These are phyloP conservation scores for Salvia splendens DNA, from an alignment of 257 asterid genomes.

Conservation along the genomic window DNA sequence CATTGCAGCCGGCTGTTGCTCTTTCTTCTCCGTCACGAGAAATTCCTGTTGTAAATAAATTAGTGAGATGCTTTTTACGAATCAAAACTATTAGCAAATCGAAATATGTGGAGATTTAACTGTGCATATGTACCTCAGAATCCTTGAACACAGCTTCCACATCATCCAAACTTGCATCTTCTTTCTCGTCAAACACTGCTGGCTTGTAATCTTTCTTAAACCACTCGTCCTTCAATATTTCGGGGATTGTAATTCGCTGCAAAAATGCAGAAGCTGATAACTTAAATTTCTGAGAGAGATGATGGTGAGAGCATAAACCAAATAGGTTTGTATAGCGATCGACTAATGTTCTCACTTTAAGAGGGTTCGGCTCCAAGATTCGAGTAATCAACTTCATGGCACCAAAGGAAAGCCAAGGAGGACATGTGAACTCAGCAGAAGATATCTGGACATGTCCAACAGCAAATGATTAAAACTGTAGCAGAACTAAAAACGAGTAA, in stretches of 20 bases:
- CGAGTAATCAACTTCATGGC: constrained; percentile 78
- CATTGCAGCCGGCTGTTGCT: constrained; percentile 87
- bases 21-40: constrained; percentile 82
- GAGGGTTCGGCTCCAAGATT: constrained; percentile 85
- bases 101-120: neutral
- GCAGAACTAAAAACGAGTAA: neutral
- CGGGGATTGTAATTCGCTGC: constrained; percentile 80
- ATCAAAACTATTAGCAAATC: neutral
- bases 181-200: constrained; percentile 73
- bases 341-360: constrained; percentile 54
- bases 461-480: constrained; percentile 28
- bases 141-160: constrained; percentile 94
- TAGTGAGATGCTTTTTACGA: neutral
- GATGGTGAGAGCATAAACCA: neutral
- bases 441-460: constrained; percentile 56
- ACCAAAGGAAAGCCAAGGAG: constrained; percentile 89
- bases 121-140: constrained; percentile 54
- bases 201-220: constrained; percentile 82
- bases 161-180: constrained; percentile 78
- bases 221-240: constrained; percentile 86
- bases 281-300: neutral
- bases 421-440: constrained; percentile 80
- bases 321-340: too few species aligned
- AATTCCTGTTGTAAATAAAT: constrained; percentile 52
- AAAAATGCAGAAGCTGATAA: constrained; percentile 21